Base-by-base conservation (phyloP, 306 rosid species). In the Gastrolobium bilobum region DNA sequence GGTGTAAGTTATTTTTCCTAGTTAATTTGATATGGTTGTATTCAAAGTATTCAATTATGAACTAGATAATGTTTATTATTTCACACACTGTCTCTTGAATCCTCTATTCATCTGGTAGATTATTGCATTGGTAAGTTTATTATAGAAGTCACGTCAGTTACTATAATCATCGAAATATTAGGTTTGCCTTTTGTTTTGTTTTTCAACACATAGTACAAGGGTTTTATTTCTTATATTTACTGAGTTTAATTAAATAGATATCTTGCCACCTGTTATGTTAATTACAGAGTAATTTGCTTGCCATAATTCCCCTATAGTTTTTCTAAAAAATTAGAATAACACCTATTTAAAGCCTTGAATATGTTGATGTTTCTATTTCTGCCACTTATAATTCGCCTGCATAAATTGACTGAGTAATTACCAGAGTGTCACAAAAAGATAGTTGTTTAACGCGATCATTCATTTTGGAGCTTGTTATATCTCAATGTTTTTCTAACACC, bases 381-480 rank as follows among this genome's bases (percentile, higher is more conserved):
- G 4, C 50, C 39, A 5, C 61, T 39, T 51, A 29, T 39, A 30
- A 14, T 51, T 71, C 39, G 40, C 60, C 31, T 62, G 11, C 79
- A 62, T 31, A 30, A 38, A 44, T 54, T 57, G 29, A 56, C 11
- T 57, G 30, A 71, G 48, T 11, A 42, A 37, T 63, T 13, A 71
- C 71, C n/a, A 71, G 68, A 76, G 76, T 52, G 66, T 63, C 75
- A 62, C 38, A 43, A 54, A 54, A 43, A 11, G 10, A 43, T 63
- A 11, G 67, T 38, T 71, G 43, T 35, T 71, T 64, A 54, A 54
- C 77, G 70, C 8, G 64, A 39, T 64, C 61, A 50, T 63, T 44
- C 34, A 53, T 63, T 70, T 70, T 31, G 52, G 56, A 62, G 14
- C 14, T 61, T 50, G 54, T 69, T 50, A 35, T 37, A 42, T 6